Evolutionary conservation across 768 basidiomycete genomes (phyloP).

Genomic region (Amanita jacksonii): DNA sequence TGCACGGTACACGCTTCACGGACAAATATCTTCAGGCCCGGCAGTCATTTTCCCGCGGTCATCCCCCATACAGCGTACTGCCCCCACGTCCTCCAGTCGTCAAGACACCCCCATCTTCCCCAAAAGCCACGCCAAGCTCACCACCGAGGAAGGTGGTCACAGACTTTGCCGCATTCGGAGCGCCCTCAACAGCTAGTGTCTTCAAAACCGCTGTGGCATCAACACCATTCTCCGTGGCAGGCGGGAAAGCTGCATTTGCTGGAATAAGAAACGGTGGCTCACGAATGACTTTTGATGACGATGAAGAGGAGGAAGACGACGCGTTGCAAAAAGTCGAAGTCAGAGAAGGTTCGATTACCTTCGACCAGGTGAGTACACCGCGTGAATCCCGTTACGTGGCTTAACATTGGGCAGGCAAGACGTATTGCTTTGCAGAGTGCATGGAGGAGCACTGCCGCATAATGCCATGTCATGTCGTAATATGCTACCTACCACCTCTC

Average conservation of each 20-base stretch:
- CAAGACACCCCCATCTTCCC: constrained; percentile 34
- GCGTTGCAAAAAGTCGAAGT: constrained; percentile 69
- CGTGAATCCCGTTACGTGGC: background rate
- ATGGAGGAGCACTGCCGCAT: constrained; percentile 60
- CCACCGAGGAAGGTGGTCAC: constrained; percentile 83
- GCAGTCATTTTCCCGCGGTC: constrained; percentile 44
- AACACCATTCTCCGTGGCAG: constrained; percentile 72
- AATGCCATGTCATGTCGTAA: constrained; percentile 19
- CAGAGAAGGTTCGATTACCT: constrained; percentile 75
- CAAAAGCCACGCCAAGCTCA: constrained; percentile 32
- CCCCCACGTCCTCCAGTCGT: constrained; percentile 29
- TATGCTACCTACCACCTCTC: constrained; percentile 1
- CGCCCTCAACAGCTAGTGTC: constrained; percentile 63
- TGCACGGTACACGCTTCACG: constrained; percentile 92
- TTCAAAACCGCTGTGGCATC: constrained; percentile 77
- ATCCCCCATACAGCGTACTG: constrained; percentile 30
- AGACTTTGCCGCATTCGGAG: constrained; percentile 83
- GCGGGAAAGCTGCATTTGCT: constrained; percentile 79
- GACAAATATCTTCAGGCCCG: constrained; percentile 87
- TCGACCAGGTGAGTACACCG: constrained; percentile 68
- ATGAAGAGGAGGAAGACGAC: constrained; percentile 69
- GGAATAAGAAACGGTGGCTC: constrained; percentile 45
- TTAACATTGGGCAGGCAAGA: constrained; percentile 41
- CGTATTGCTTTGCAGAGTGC: constrained; percentile 87
- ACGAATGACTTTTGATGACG: constrained; percentile 33